These are phyloP conservation scores for Aspergillus mulundensis DNA, from an alignment of 495 filamentous ascomycete species.

Conservation along the genomic window DNA sequence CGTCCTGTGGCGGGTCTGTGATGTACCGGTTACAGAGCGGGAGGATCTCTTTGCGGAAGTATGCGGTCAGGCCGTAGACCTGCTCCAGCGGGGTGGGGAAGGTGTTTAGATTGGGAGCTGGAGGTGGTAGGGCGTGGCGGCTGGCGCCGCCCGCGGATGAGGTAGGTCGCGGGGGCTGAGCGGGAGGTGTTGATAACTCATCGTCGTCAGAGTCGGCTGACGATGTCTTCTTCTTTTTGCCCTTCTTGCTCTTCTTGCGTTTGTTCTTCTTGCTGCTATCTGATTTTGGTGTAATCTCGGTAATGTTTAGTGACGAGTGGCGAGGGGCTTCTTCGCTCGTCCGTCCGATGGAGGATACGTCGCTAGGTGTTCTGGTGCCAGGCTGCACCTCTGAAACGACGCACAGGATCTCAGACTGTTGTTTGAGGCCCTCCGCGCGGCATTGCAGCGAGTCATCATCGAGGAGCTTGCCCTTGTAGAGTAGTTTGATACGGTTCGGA, in stretches of 20 bases:
- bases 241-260: conserved; percentile 19
- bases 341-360: conserved; percentile 39
- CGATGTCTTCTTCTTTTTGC: conserved; percentile 17
- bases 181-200: conserved; percentile 10
- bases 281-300: not conserved
- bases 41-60: conserved; percentile 62
- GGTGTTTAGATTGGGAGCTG: conserved; percentile 34
- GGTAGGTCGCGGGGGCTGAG: conserved; percentile 14
- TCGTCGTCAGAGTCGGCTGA: conserved; percentile 20
- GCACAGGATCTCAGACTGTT: conserved; percentile 71
- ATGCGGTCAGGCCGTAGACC: conserved; percentile 61
- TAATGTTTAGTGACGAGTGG: conserved; percentile 4
- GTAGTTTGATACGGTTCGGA: conserved; percentile 62
- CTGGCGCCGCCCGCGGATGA: conserved; percentile 7
- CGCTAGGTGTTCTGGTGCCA: conserved; percentile 49
- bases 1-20: conserved; percentile 61
- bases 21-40: conserved; percentile 66
- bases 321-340: conserved; percentile 19
- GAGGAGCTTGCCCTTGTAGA: conserved; percentile 78
- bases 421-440: conserved; percentile 71
- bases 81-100: conserved; percentile 57
- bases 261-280: conserved; percentile 31
- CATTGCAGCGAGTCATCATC: conserved; percentile 62
- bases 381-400: conserved; percentile 49
- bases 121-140: conserved; percentile 23